Evolutionary conservation across 2,329 filamentous ascomycete species (phyloP), one percentile per base, ranked within the genome.

Genomic region (Talaromyces marneffei): DNA sequence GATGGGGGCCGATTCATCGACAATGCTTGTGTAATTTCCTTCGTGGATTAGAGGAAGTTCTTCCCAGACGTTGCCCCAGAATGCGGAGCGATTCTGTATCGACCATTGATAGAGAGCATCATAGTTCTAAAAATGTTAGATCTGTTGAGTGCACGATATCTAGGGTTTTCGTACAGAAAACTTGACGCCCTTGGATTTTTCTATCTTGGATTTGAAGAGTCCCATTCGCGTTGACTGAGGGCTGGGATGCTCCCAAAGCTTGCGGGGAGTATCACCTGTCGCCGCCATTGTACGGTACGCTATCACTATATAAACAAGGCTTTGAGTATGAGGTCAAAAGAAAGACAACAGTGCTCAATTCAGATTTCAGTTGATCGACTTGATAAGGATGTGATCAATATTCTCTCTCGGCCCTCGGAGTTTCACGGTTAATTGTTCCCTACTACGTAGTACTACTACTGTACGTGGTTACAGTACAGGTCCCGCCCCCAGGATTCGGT

Each of bases 41-140:
- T 82, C 80, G 67, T 91, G 80, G 65, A 92, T 85, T 60, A 88
- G 76, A 53, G 82, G 79, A 63, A 83, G 77, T 57, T 79, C 80
- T 25, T 84, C 77, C 76, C 89, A 90, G 54, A 87, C 74, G 63
- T 85, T 82, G 6, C 79, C 78, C 80, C 84, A 92, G 76, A 92
- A 92, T 50, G 84, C 80, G 9, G 79, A 74, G 37, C 86, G 84
- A 35, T 84, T 78, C 16, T 80, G 73, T 63, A 87, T 79, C 25
- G 89, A 91, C 80, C 85, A 94, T 61, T 80, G 73, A 70, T 92
- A 87, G 6, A 95, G 78, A 16, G 91, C 86, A 57, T 83, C 74
- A 71, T 88, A 94, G 2, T 81, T 86, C 82, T 89, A 65, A 9
- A 53, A 42, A 60, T 23, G 2, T 33, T 20, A 55, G 18, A 42